phyloP scores from a whole-genome alignment of 2,329 filamentous ascomycete genomes.

The Tolypocladium ophioglossoides region DNA sequence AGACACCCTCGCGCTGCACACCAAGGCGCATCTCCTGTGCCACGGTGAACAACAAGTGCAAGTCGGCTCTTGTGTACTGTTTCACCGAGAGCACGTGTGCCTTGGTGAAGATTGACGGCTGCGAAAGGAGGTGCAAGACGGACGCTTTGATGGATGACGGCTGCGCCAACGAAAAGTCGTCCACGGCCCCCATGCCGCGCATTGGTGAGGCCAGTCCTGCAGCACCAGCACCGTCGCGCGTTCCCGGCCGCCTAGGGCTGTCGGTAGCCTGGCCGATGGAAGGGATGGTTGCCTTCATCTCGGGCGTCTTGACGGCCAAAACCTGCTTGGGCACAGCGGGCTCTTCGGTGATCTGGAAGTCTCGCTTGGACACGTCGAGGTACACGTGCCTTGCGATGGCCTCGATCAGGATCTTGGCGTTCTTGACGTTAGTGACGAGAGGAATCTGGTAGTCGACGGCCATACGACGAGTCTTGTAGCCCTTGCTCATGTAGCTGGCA shows the following conservation, averaged over 20 bases:
- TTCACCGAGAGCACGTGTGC: constrained; percentile 86
- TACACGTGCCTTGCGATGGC: constrained; percentile 85
- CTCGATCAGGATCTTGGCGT: constrained; percentile 93
- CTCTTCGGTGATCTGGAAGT: constrained; percentile 85
- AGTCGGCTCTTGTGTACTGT: constrained; percentile 76
- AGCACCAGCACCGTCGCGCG: constrained; percentile 13
- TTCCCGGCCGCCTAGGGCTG: constrained; percentile 22
- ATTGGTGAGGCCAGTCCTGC: constrained; percentile 10
- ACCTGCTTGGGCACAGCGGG: constrained; percentile 59
- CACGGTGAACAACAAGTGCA: constrained; percentile 91
- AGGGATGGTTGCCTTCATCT: constrained; percentile 39
- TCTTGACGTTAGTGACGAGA: constrained; percentile 97
- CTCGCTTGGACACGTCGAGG: constrained; percentile 69
- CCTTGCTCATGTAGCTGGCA: constrained; percentile 97
- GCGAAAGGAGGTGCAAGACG: constrained; percentile 62
- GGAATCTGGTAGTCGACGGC: constrained; percentile 96
- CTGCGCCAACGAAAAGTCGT: constrained; percentile 37
- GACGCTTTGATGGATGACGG: constrained; percentile 46
- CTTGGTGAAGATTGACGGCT: constrained; percentile 74
- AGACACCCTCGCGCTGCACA: constrained; percentile 81
- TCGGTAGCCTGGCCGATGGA: constrained; percentile 24
- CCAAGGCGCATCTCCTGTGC: constrained; percentile 96
- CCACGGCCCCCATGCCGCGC: constrained; percentile 16
- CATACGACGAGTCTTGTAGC: constrained; percentile 94
- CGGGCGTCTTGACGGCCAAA: constrained; percentile 45